These are phyloP conservation scores for Lavandula angustifolia DNA, from an alignment of 257 asterid genomes.

Conservation along the genomic window DNA sequence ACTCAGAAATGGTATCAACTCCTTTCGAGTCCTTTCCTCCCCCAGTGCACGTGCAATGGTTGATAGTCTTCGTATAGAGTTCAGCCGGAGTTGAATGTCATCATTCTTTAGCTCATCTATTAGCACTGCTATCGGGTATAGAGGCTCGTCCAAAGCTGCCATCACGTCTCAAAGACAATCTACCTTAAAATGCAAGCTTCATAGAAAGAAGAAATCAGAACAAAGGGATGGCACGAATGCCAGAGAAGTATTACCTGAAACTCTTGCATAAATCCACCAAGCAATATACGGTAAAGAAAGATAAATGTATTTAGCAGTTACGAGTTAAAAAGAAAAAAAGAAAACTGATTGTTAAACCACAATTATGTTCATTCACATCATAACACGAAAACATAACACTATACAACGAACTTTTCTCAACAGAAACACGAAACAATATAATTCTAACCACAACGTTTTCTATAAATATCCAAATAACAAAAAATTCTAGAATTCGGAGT, in stretches of 20 bases:
- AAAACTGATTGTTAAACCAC: conserved; percentile 14
- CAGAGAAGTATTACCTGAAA: not conserved
- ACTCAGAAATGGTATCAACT: conserved; percentile 79
- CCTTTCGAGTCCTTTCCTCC: conserved; percentile 90
- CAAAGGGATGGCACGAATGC: not conserved
- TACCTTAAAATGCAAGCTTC: conserved; percentile 26
- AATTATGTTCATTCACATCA: not conserved
- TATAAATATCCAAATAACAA: not conserved
- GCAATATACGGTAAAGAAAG: not conserved
- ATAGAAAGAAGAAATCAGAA: not conserved
- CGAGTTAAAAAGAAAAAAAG: not conserved
- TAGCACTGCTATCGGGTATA: conserved; percentile 91
- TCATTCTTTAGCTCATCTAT: conserved; percentile 95
- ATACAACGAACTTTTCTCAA: not conserved
- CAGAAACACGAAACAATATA: not conserved
- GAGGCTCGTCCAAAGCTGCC: conserved; percentile 90
- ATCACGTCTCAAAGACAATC: conserved; percentile 35
- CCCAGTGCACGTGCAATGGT: conserved; percentile 98
- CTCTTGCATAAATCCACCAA: not conserved
- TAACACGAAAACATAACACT: conserved; percentile 12
- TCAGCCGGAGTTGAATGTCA: conserved; percentile 77
- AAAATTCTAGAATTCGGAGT: not conserved
- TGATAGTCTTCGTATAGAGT: conserved; percentile 81
- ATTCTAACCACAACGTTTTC: not conserved
- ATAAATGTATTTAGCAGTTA: conserved; percentile 8